Evolutionary conservation across 106 monocot species (phyloP), one percentile per base, ranked within the genome.

Genomic region (Allium cepa): DNA sequence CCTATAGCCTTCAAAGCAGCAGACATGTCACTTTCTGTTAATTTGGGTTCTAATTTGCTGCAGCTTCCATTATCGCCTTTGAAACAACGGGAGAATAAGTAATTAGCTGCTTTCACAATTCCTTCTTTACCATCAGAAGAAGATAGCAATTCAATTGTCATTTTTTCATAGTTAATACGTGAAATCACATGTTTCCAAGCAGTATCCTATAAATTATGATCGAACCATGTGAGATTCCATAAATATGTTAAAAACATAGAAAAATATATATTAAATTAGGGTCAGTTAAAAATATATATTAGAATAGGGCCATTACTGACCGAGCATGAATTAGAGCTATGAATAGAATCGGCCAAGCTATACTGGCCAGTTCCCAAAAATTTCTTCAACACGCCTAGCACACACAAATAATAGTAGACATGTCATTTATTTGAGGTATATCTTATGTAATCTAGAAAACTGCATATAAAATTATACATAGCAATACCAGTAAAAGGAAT

Each of bases 91-190:
- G 84, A 82, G 47, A 65, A 92, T 48, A 92, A 62, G 49, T 88
- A 88, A 49, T 71, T 88, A 55, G 91, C 86, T 60, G 92, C 91
- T 88, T 84, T 88, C 53, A 82, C 91, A 71, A 78, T 49, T 2
- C 74, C 88, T 77, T 84, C 86, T 71, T 88, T 96, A 57, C 86
- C 80, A 80, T 91, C 88, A 70, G 83, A 77, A 28, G 78, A 68
- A 57, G 88, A 88, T 55, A 96, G 76, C 17, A 86, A 15, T 67
- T 94, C 89, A 62, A 94, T 14, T 48, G 76, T 71, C 82, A 83
- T 83, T n/a, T 69, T 71, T 62, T 75, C 71, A 26, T 56, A 26
- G 69, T 71, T 2, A 56, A 69, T 49, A 55, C 77, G 12, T 64
- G 78, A 46, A 66, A 57, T 60, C 16, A 47, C 46, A 49, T 17